Base-by-base conservation (phyloP, 208 protist genomes). In the Wallacemonas collosoma region DNA sequence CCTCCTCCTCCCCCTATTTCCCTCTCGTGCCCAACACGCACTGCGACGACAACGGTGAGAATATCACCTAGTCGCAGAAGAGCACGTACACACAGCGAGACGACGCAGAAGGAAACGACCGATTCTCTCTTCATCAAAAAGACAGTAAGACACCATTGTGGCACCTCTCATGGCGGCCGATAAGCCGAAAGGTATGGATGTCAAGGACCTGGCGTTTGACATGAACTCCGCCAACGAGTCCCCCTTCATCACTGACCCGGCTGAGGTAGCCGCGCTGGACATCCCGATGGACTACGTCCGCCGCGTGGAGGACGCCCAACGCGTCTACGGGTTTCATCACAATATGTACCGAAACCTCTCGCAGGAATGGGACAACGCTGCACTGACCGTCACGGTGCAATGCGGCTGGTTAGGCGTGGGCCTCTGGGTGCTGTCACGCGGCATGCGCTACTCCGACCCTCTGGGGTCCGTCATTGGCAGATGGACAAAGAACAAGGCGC, bases 241-340 rank as follows among this genome's bases (percentile, higher is more conserved):
- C 8, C 86, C 86, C 0, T 87, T 90, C 68, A 81, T 91, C 17
- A 74, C 80, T 2, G 77, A 90, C 61, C 82, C 85, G 2, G 72
- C 74, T 1, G 67, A 80, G 69, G 76, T 70, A 36, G 57, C 70
- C n/a, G 72, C 71, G 8, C 61, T 81, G 2, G 70, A 86, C 36
- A 84, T 94, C 11, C 80, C 89, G 8, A 68, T 71, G 6, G 74
- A 80, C 58, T 85, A 87, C 78, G 82, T 89, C 53, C 82, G 83
- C 5, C 86, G 85, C 54, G 85, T 94, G 63, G 89, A 92, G 54
- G 88, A 89, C 45, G 88, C 86, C 3, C 85, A 86, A 50, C 85
- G 88, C 15, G 50, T 80, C 36, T 93, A 80, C 58, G 71, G 86
- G 53, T 48, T 82, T 9, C 83, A 91, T 66, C 71, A 87, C 71